phyloP scores from a whole-genome alignment of 768 basidiomycete genomes.

The Tephrocybe sp. region DNA sequence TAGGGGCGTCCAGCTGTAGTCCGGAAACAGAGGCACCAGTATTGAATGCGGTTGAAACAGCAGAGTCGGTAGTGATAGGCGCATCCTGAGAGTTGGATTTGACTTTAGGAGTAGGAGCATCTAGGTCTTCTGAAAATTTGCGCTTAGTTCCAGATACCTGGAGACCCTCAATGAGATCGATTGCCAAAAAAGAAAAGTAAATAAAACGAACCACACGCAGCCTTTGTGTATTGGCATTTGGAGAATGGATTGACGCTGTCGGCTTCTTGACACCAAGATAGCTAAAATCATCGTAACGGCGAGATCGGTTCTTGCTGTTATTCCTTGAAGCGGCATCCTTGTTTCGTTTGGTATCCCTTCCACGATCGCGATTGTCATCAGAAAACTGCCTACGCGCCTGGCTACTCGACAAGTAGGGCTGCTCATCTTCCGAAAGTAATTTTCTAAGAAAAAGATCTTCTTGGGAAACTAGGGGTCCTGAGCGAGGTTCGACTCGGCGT shows the following conservation, averaged over 20 bases:
- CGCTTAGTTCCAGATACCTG: slow-evolving; percentile 13
- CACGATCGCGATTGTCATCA: slow-evolving; percentile 10
- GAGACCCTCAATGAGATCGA: not conserved
- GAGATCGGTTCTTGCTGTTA: slow-evolving; percentile 9
- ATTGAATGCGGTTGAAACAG: not conserved
- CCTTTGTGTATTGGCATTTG: slow-evolving; percentile 1
- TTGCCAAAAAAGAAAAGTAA: not conserved
- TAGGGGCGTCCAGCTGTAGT: slow-evolving; percentile 1
- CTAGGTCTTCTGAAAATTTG: slow-evolving; percentile 3
- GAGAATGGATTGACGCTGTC: not conserved
- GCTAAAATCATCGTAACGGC: slow-evolving; percentile 10
- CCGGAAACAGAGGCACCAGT: not conserved
- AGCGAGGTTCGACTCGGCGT: slow-evolving; percentile 22
- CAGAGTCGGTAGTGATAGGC: not conserved
- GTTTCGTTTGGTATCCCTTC: slow-evolving; percentile 10
- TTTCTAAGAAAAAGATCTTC: slow-evolving; percentile 41
- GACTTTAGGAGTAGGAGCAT: not conserved
- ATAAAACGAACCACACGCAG: slow-evolving; percentile 5
- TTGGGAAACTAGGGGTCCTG: slow-evolving; percentile 41
- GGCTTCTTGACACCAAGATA: slow-evolving; percentile 14
- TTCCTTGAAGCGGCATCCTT: slow-evolving; percentile 4
- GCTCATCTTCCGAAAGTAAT: slow-evolving; percentile 25
- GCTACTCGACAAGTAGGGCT: not conserved
- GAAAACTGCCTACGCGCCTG: slow-evolving; percentile 7
- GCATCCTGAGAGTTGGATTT: not conserved